Base-by-base conservation (phyloP, 2,329 filamentous ascomycete species). In the Pezizomycotina sp. region DNA sequence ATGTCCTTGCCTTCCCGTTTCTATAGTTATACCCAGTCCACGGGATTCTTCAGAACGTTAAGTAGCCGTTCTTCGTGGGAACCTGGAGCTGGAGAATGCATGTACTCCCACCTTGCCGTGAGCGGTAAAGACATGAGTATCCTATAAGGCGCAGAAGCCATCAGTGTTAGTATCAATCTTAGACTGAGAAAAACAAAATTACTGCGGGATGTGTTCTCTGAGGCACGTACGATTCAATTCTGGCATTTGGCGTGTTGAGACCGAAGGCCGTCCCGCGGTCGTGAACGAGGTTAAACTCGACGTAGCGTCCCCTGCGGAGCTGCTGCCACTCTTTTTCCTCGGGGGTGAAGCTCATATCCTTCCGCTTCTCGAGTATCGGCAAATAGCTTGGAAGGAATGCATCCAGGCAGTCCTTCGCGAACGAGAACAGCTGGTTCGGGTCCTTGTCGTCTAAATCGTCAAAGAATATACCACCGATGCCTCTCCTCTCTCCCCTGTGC, bases 281-380 rank as follows among this genome's bases (percentile, higher is more conserved):
- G 60, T 98, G 84, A 37, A 98, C 82, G 23, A 98, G 68, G 60
- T 98, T 98, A 60, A 98, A 98, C 60, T 98, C 89, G 46, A 98
- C 89, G 56, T 98, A 98, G 52, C 83, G 69, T n/a, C 89, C 89
- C 47, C 89, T 66, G 31, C 89, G 70, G 45, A 98, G 66, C 62
- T 95, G 89, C 62, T 98, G 89, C 89, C 89, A 98, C 48, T 80
- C 72, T 64, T 92, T 93, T 61, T 93, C 79, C 49, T 74, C 66
- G 30, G 77, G 75, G 0, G 73, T 84, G 52, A 73, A 98, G 0
- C 80, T 74, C 82, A 93, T 83, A 52, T 92, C 78, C 63, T 92
- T 95, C 49, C 89, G 66, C 56, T 68, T 75, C 54, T 83, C 69
- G 41, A 98, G 66, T 48, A 98, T 92, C 18, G 89, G 86, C 1